Base-by-base conservation (phyloP, 164 flowering plant species). In the Chimonanthus salicifolius region DNA sequence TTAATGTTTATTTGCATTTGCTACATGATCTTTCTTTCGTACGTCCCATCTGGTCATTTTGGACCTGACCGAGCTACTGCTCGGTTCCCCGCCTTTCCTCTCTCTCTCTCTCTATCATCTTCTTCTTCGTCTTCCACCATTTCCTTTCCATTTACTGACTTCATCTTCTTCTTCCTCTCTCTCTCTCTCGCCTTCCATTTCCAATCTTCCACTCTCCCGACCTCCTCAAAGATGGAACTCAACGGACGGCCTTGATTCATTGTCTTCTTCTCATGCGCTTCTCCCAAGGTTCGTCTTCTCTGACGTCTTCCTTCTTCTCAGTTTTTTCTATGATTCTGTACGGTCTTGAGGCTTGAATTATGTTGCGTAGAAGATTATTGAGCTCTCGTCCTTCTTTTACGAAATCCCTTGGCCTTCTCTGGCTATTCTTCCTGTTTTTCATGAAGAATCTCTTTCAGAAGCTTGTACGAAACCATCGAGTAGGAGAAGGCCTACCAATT, bases 1-100 rank as follows among this genome's bases (percentile, higher is more conserved):
- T 11, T 9, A 54, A 5, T 49, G 0, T 5, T 9, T 54, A n/a
- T 54, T 54, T 9, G 69, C 67, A 69, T 44, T 69, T 13, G 49
- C 45, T 54, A 46, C 71, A 73, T 50, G 67, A 54, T 54, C 11
- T 54, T 74, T 73, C 74, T 54, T 72, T 79, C 74, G 64, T 47
- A 76, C 77, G 79, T 79, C 82, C 76, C 78, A 76, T 79, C 79
- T 66, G 65, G 73, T 67, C 54, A 63, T 63, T 15, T 71, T 62
- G 67, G 15, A 44, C 68, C 76, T 72, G 73, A 51, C 46, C 58
- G 62, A 44, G 47, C 21, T 2, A 4, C 54, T 9, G 51, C 71
- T 62, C 47, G 9, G 45, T 58, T 58, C 49, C 67, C 62, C 68
- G 21, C 67, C 70, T 67, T 21, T 60, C 54, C 47, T 20, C 49